Percentiles rank a stretch among this genome's conserved stretches.
phyloP scores from a whole-genome alignment of 2,329 filamentous ascomycete genomes.

The Penicillium sp. region DNA sequence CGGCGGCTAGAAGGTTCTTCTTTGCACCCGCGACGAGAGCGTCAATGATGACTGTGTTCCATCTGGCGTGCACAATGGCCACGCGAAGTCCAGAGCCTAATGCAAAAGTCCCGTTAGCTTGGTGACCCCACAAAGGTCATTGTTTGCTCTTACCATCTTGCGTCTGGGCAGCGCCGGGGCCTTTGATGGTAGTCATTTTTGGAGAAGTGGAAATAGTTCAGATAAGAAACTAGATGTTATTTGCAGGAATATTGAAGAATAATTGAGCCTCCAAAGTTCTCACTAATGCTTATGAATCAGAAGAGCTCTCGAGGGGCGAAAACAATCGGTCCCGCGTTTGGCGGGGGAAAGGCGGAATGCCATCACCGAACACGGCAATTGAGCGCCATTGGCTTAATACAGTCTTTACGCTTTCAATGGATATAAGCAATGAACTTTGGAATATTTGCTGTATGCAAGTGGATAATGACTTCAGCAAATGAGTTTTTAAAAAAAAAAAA shows the following conservation, averaged over 20 bases:
- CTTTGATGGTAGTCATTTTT: conserved; percentile 58
- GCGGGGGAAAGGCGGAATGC: conserved; percentile 18
- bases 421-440: too few species aligned
- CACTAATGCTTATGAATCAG: conserved; percentile 1
- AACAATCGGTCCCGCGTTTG: conserved; percentile 21
- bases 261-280: conserved; percentile 4
- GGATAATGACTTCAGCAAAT: too few species aligned
- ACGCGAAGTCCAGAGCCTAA: conserved; percentile 73
- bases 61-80: conserved; percentile 92
- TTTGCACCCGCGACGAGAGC: conserved; percentile 78
- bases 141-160: conserved; percentile 54
- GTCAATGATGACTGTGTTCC: conserved; percentile 87
- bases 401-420: not conserved
- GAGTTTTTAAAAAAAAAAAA: not conserved
- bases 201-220: not conserved
- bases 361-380: conserved; percentile 17
- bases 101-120: conserved; percentile 9
- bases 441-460: too few species aligned
- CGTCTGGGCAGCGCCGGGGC: conserved; percentile 58
- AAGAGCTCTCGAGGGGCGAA: conserved; percentile 7
- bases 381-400: not conserved
- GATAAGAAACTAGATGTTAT: not conserved
- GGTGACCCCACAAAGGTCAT: not conserved
- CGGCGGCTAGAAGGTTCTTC: conserved; percentile 71
- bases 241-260: not conserved